Conservation (phyloP, 1,284 basidiomycete species). For the Tilletia caries region DNA sequence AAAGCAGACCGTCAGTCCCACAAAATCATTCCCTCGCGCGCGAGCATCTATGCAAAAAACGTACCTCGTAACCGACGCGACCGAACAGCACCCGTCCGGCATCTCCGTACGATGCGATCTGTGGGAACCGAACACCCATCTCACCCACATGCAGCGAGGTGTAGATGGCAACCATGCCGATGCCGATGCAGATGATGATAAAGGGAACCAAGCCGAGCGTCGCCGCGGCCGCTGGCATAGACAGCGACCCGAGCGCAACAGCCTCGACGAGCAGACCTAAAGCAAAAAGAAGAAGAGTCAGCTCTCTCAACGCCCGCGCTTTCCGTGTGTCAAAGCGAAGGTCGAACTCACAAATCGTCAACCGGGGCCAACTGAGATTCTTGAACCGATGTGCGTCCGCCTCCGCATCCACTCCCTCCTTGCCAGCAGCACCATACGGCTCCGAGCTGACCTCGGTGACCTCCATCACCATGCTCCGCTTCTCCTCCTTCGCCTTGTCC, state of each 20-base stretch:
- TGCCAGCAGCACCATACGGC: background rate
- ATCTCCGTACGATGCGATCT: conserved; percentile 38
- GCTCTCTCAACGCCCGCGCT: too few species aligned
- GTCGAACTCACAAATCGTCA: conserved; percentile 12
- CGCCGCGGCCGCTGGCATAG: conserved; percentile 22
- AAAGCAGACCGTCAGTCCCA: background rate
- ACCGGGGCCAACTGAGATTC: conserved; percentile 8
- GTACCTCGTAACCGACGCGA: conserved; percentile 32
- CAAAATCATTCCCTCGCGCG: background rate
- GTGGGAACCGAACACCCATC: conserved; percentile 37
- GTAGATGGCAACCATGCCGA: conserved; percentile 43
- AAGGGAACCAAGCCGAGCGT: conserved; percentile 45
- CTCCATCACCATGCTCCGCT: background rate
- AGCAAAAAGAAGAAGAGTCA: background rate
- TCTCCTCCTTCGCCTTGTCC: background rate
- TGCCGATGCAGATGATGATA: conserved; percentile 31
- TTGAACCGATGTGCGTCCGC: background rate
- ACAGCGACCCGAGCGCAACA: conserved; percentile 41
- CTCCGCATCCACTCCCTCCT: background rate
- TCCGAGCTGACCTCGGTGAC: background rate
- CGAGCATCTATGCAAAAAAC: too few species aligned
- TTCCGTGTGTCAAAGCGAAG: too few species aligned
- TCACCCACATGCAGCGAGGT: conserved; percentile 37
- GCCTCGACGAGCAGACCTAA: conserved; percentile 42
- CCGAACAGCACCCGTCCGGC: conserved; percentile 38